Percentiles rank a stretch among this genome's conserved stretches.
phyloP scores from a whole-genome alignment of 352 stramenopile genomes.

The Phytophthora uliginosa region DNA sequence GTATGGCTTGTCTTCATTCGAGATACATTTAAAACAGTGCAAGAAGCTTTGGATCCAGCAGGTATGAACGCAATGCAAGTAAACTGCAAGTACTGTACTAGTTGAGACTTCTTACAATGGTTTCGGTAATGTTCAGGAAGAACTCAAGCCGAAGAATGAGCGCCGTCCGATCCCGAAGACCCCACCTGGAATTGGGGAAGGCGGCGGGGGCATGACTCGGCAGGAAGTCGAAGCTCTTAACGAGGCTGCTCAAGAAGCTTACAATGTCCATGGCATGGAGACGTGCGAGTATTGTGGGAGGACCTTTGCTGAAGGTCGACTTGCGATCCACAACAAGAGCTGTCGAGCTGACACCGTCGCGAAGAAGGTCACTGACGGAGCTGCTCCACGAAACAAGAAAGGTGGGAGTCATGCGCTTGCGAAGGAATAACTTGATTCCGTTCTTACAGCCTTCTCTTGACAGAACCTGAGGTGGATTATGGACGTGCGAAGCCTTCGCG shows the following conservation, averaged over 20 bases:
- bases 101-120: neutral
- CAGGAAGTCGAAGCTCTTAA: conserved; percentile 82
- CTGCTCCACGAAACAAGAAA: conserved; percentile 66
- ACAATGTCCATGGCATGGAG: conserved; percentile 83
- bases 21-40: conserved; percentile 89
- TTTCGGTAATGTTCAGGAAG: conserved; percentile 50
- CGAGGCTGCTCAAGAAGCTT: conserved; percentile 67
- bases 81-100: neutral
- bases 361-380: conserved; percentile 62
- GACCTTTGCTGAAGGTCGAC: conserved; percentile 79
- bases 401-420: conserved; percentile 22
- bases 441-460: conserved; percentile 3
- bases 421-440: neutral
- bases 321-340: conserved; percentile 77
- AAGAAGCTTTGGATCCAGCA: conserved; percentile 85
- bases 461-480: conserved; percentile 47
- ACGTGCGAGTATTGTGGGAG: conserved; percentile 80
- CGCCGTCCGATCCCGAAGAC: conserved; percentile 75
- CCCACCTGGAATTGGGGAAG: conserved; percentile 52
- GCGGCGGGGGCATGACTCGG: conserved; percentile 45
- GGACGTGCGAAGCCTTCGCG: conserved; percentile 28
- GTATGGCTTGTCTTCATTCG: conserved; percentile 84
- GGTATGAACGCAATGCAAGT: conserved; percentile 27
- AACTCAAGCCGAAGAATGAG: conserved; percentile 72
- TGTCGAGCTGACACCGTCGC: conserved; percentile 54